These are phyloP conservation scores for Aureobasidium namibiae DNA, from an alignment of 2,329 filamentous ascomycete species.

Conservation along the genomic window DNA sequence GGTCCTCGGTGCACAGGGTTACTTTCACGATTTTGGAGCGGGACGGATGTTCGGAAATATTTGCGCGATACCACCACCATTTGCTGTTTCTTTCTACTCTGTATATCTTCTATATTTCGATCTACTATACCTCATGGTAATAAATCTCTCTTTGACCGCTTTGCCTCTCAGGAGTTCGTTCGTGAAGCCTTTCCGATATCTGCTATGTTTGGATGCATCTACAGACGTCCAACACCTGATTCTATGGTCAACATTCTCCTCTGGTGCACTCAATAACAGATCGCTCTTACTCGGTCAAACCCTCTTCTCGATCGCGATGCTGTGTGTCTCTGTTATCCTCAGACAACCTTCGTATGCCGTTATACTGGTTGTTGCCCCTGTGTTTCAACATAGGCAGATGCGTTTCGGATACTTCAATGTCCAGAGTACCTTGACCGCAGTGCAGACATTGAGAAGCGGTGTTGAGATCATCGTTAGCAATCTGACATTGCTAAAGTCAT, in stretches of 20 bases:
- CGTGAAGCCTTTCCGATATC: background rate
- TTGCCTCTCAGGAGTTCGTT: background rate
- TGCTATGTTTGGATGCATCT: background rate
- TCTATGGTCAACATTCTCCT: too few species aligned
- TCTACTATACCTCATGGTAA: constrained; percentile 4
- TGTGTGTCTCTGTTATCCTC: background rate
- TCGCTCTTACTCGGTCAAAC: background rate
- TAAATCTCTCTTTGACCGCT: background rate
- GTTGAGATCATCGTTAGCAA: constrained; percentile 4
- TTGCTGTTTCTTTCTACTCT: background rate
- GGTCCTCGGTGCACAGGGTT: constrained; percentile 8
- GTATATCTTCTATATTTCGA: background rate
- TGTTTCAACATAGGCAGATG: background rate
- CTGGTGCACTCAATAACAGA: too few species aligned
- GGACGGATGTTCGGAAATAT: background rate
- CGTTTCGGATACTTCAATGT: background rate
- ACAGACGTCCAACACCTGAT: too few species aligned
- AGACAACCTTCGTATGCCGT: background rate
- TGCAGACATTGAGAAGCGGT: background rate
- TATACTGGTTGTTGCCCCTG: background rate
- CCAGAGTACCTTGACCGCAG: background rate
- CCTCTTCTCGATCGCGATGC: background rate
- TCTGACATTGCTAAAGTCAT: too few species aligned
- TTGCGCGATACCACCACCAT: constrained; percentile 11
- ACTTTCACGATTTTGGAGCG: background rate